These are phyloP conservation scores for Ochetophila trinervis DNA, from an alignment of 306 rosid species.

Conservation along the genomic window DNA sequence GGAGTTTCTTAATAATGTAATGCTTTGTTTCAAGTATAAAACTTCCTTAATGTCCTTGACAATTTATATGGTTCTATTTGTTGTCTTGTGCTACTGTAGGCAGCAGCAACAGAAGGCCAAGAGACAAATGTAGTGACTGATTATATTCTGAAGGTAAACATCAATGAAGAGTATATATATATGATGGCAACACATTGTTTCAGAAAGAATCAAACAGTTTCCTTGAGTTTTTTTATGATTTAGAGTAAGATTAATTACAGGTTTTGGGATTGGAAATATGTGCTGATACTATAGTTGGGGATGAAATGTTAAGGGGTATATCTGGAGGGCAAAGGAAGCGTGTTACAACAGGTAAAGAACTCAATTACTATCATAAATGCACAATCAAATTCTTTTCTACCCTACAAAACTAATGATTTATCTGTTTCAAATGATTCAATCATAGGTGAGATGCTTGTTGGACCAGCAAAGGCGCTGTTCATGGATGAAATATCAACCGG, in stretches of 20 bases:
- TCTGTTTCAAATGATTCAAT: neutral
- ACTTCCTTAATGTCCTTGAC: neutral
- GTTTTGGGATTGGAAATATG: constrained; percentile 43
- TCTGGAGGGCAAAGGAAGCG: constrained; percentile 54
- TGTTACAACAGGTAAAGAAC: constrained; percentile 44
- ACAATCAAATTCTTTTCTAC: neutral
- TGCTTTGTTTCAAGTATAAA: neutral
- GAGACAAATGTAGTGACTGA: constrained; percentile 36
- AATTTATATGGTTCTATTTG: neutral
- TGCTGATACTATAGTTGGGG: constrained; percentile 44
- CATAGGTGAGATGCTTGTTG: constrained; percentile 55
- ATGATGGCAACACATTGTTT: neutral
- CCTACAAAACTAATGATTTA: neutral
- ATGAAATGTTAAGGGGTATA: constrained; percentile 41
- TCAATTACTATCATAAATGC: neutral
- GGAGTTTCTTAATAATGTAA: no score
- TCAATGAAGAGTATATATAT: neutral
- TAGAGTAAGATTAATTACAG: constrained; percentile 7
- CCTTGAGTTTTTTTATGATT: neutral
- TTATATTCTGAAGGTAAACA: constrained; percentile 37
- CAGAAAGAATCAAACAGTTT: neutral
- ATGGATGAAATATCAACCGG: constrained; percentile 66
- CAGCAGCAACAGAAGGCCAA: constrained; percentile 32
- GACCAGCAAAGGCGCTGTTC: constrained; percentile 46
- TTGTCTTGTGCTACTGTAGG: constrained; percentile 22